phyloP scores from a whole-genome alignment of 176 grass and related monocot genomes.

The Cenchrus purpureus region DNA sequence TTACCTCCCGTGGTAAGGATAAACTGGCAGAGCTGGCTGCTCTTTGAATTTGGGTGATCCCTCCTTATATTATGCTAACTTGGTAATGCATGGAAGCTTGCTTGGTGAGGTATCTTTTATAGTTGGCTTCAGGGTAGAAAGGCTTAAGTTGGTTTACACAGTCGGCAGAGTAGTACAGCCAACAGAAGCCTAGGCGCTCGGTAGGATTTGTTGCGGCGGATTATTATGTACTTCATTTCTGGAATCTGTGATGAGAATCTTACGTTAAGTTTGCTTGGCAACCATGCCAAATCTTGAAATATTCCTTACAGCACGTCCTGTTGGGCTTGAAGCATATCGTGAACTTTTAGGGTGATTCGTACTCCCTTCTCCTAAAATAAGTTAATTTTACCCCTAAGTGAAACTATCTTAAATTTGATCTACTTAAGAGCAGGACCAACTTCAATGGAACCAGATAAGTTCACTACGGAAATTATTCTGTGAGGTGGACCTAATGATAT shows the following conservation, averaged over 20 bases:
- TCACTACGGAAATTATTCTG: too few relatives aligned
- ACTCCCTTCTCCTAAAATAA: too few relatives aligned
- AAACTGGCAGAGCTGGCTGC: not conserved
- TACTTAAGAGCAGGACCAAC: too few relatives aligned
- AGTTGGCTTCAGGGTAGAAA: not conserved
- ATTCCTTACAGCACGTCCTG: not conserved
- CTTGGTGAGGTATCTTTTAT: constrained; percentile 2
- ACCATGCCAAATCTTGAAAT: not conserved
- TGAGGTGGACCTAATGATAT: too few relatives aligned
- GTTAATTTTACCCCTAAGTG: too few relatives aligned
- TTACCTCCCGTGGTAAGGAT: constrained; percentile 43
- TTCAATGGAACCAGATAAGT: too few relatives aligned
- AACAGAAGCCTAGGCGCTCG: not conserved
- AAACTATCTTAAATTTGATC: too few relatives aligned
- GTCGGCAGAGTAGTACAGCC: constrained; percentile 1
- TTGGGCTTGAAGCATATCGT: too few relatives aligned
- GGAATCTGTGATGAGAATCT: not conserved
- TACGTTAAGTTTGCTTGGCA: not conserved
- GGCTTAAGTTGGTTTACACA: not conserved
- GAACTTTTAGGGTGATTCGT: too few relatives aligned
- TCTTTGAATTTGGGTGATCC: not conserved
- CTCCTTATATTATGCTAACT: not conserved
- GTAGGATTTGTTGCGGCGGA: too few relatives aligned
- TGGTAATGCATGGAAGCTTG: not conserved
- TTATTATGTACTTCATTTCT: constrained; percentile 3